phyloP scores from a whole-genome alignment of 257 asterid species.

The Verbascum thapsus region DNA sequence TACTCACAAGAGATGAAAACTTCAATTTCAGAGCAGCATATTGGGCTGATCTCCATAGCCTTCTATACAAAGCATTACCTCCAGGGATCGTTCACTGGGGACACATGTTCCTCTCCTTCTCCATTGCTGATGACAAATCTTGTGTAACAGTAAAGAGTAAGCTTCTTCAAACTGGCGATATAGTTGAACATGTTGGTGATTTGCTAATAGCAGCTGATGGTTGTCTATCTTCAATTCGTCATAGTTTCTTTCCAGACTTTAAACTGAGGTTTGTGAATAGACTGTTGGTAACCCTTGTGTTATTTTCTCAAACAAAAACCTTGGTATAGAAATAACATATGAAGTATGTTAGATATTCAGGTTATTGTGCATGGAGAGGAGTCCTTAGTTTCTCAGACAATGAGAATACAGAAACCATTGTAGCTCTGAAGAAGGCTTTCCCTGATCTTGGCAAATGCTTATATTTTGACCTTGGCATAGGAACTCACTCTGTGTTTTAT shows the following conservation, averaged over 20 bases:
- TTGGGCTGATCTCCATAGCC: conserved; percentile 79
- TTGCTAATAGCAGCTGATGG: conserved; percentile 94
- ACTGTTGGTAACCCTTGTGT: not conserved
- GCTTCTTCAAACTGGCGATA: conserved; percentile 49
- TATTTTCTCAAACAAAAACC: not conserved
- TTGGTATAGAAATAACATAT: conserved; percentile 14
- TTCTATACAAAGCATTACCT: conserved; percentile 63
- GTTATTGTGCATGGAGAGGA: conserved; percentile 97
- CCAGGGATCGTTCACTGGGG: conserved; percentile 67
- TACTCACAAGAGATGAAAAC: conserved; percentile 64
- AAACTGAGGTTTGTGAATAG: conserved; percentile 59
- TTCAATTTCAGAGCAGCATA: conserved; percentile 78
- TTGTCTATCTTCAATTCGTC: conserved; percentile 71
- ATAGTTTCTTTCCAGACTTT: conserved; percentile 57
- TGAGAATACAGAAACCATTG: conserved; percentile 55
- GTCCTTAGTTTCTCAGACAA: conserved; percentile 63
- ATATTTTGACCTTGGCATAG: conserved; percentile 64
- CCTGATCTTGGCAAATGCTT: conserved; percentile 83
- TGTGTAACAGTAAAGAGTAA: conserved; percentile 43
- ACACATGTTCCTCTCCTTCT: conserved; percentile 54
- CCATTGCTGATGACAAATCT: conserved; percentile 45
- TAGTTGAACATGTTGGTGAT: conserved; percentile 48
- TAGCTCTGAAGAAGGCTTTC: conserved; percentile 59
- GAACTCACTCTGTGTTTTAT: conserved; percentile 64
- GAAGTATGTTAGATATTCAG: conserved; percentile 65